These are phyloP conservation scores for Brasenia schreberi DNA, from an alignment of 164 flowering plant genomes.

Conservation along the genomic window DNA sequence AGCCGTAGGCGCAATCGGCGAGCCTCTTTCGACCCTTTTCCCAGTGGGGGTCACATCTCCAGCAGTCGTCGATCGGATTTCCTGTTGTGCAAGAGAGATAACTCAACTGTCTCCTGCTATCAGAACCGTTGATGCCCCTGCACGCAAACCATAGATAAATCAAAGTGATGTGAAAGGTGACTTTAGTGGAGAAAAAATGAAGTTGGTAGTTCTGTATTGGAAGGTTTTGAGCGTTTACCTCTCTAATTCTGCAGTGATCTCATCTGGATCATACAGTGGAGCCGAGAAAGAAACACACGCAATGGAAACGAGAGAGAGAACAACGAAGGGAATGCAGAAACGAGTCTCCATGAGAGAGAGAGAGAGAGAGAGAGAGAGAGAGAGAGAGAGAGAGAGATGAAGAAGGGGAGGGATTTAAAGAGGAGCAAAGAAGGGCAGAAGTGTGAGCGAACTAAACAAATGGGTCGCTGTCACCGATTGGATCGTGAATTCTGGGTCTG, in stretches of 20 bases:
- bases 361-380: slow-evolving; percentile 1
- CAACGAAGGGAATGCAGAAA: slow-evolving; percentile 17
- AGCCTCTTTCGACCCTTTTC: slow-evolving; percentile 11
- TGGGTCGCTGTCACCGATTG: neutral
- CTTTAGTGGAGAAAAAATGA: neutral
- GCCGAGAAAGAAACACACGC: slow-evolving; percentile 3
- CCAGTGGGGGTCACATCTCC: slow-evolving; percentile 16
- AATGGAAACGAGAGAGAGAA: slow-evolving; percentile 23
- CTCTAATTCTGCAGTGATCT: slow-evolving; percentile 40
- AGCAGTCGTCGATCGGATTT: slow-evolving; percentile 34
- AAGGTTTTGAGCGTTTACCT: slow-evolving; percentile 19
- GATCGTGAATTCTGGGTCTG: neutral
- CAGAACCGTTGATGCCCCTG: slow-evolving; percentile 42
- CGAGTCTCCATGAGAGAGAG: slow-evolving; percentile 13
- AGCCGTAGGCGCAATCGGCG: slow-evolving; percentile 20
- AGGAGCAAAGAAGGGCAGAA: slow-evolving; percentile 8
- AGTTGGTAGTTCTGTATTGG: neutral
- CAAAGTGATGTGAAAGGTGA: neutral
- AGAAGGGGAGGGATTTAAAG: slow-evolving; percentile 12
- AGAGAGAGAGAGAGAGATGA: neutral
- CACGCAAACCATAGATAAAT: neutral
- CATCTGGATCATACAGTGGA: slow-evolving; percentile 26
- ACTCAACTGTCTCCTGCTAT: neutral
- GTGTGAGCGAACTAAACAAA: neutral
- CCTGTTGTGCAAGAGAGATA: slow-evolving; percentile 13